Percentiles rank a stretch among this genome's conserved stretches.
phyloP scores from a whole-genome alignment of 345 rosid species.

The Erodium maritimum region DNA sequence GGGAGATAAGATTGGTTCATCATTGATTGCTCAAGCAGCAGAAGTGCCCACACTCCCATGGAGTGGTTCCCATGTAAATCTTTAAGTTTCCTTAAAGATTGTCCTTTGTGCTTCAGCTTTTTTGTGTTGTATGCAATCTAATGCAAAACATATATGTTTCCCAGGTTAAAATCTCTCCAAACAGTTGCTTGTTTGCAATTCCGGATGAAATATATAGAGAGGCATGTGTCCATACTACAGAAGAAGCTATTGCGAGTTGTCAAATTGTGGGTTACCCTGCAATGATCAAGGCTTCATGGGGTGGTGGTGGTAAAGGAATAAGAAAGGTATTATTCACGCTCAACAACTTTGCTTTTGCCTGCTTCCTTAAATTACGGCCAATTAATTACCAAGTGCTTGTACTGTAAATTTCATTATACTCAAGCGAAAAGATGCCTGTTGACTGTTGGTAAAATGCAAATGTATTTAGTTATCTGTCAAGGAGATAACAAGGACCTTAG shows the following conservation, averaged over 20 bases:
- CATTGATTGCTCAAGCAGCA: slow-evolving; percentile 99
- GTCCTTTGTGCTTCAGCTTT: neutral
- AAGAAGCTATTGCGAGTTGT: slow-evolving; percentile 96
- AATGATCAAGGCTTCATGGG: slow-evolving; percentile 99
- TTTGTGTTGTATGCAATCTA: slow-evolving; percentile 11
- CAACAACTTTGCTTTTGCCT: slow-evolving; percentile 3
- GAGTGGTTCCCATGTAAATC: slow-evolving; percentile 94
- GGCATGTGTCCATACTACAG: slow-evolving; percentile 96
- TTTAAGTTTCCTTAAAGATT: neutral
- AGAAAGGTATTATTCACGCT: slow-evolving; percentile 62
- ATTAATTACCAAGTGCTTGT: neutral
- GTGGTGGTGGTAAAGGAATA: slow-evolving; percentile 99
- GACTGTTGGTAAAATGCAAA: neutral
- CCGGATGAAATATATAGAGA: slow-evolving; percentile 81
- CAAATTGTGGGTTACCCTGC: slow-evolving; percentile 99
- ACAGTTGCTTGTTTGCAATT: slow-evolving; percentile 66
- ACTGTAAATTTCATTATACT: neutral
- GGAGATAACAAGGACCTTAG: neutral
- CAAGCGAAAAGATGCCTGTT: neutral
- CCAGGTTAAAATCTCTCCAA: slow-evolving; percentile 76
- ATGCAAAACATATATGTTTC: slow-evolving; percentile 7
- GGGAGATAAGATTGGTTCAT: slow-evolving; percentile 98
- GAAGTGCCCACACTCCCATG: slow-evolving; percentile 98
- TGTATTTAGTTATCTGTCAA: neutral
- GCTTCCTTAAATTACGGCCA: slow-evolving; percentile 2